Percentiles rank a stretch among this genome's conserved stretches.
Conservation (phyloP, 495 filamentous ascomycete genomes). For the Neurospora pannonica region DNA sequence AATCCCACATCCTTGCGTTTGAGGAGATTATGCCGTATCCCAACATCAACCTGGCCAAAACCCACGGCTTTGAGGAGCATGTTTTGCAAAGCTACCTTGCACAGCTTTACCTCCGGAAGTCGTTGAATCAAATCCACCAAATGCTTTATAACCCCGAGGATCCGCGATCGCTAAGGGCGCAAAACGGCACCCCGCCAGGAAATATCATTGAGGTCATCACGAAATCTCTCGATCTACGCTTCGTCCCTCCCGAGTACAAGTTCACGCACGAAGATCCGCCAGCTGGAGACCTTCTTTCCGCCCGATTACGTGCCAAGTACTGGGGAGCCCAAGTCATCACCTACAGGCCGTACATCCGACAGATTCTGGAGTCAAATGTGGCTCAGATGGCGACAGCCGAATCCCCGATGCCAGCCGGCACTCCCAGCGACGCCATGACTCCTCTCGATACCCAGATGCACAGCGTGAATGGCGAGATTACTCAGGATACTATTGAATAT, state of each 20-base stretch:
- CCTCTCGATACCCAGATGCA: not conserved
- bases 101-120: constrained; percentile 77
- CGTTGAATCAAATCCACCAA: constrained; percentile 75
- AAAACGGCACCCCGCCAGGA: not conserved
- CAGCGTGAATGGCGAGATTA: constrained; percentile 21
- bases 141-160: constrained; percentile 62
- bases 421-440: constrained; percentile 11
- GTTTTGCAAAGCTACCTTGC: constrained; percentile 75
- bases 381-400: constrained; percentile 19
- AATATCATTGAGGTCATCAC: constrained; percentile 43
- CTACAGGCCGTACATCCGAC: constrained; percentile 69
- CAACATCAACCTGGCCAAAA: constrained; percentile 32
- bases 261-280: constrained; percentile 65
- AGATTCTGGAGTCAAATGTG: constrained; percentile 43
- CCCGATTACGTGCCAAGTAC: constrained; percentile 85
- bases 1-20: constrained; percentile 63
- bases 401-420: constrained; percentile 15
- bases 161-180: not conserved
- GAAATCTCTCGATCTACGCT: constrained; percentile 32
- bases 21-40: constrained; percentile 62
- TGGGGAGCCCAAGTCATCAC: constrained; percentile 89
- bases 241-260: constrained; percentile 33
- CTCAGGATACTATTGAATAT: constrained; percentile 43
- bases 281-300: constrained; percentile 66
- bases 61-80: constrained; percentile 34